Conservation (phyloP, 306 rosid species). For the Castanea crenata region DNA sequence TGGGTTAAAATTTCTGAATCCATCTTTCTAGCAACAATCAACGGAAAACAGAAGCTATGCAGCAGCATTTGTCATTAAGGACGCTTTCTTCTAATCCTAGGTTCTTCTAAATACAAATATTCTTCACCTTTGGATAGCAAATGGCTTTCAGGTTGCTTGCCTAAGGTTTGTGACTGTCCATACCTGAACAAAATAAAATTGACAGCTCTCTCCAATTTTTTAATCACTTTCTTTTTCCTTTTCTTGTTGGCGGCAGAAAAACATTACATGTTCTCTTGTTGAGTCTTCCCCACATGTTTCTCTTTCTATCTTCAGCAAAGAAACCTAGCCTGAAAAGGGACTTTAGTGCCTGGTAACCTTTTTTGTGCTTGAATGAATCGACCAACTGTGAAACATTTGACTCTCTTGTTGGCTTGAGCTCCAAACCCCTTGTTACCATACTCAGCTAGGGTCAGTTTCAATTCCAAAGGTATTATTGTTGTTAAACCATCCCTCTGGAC, state of each 20-base stretch:
- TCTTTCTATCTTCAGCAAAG: neutral
- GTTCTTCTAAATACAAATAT: too few relatives aligned
- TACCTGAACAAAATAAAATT: neutral
- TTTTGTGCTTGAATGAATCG: slow-evolving; percentile 25
- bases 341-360: slow-evolving; percentile 11
- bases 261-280: neutral
- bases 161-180: too few relatives aligned
- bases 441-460: slow-evolving; percentile 18
- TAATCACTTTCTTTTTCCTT: neutral
- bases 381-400: slow-evolving; percentile 14
- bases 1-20: too few relatives aligned
- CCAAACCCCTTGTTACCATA: slow-evolving; percentile 29
- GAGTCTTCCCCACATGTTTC: neutral
- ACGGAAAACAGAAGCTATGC: too few relatives aligned
- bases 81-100: too few relatives aligned
- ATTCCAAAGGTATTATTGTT: slow-evolving; percentile 22
- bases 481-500: slow-evolving; percentile 26
- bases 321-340: slow-evolving; percentile 10
- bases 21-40: too few relatives aligned
- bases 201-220: neutral
- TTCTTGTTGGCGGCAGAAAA: neutral
- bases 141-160: too few relatives aligned
- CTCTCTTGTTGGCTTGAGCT: slow-evolving; percentile 12
- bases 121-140: too few relatives aligned
- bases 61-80: too few relatives aligned